Conservation (phyloP, 441 rosid genomes). For the Populus hybrid region DNA sequence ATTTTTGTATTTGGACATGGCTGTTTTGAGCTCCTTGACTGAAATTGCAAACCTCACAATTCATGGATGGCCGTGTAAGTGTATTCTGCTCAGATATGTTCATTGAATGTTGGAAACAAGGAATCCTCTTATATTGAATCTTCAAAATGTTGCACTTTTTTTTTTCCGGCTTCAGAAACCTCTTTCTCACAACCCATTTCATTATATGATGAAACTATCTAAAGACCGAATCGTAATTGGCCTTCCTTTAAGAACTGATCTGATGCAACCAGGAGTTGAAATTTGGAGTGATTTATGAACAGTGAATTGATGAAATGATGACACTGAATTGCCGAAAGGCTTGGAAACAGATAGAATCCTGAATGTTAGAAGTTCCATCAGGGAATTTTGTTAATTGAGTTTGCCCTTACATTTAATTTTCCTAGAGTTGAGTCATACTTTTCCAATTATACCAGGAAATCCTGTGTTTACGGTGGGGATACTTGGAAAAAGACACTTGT, state of each 20-base stretch:
- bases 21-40: background rate
- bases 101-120: background rate
- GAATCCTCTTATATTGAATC: background rate
- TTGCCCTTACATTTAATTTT: background rate
- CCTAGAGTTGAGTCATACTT: background rate
- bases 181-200: background rate
- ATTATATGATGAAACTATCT: background rate
- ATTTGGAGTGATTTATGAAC: background rate
- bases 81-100: background rate
- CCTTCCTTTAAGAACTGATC: background rate
- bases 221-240: background rate
- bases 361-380: background rate
- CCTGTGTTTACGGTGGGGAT: background rate
- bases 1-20: constrained; percentile 13
- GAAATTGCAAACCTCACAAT: constrained; percentile 10
- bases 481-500: constrained; percentile 1
- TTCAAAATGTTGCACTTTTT: background rate
- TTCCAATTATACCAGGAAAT: background rate
- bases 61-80: constrained; percentile 7
- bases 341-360: background rate
- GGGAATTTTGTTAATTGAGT: background rate
- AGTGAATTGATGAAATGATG: background rate
- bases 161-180: background rate
- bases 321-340: background rate
- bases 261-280: background rate